Base-by-base conservation (phyloP, 352 stramenopile genomes). In the Pythium plurisporium region DNA sequence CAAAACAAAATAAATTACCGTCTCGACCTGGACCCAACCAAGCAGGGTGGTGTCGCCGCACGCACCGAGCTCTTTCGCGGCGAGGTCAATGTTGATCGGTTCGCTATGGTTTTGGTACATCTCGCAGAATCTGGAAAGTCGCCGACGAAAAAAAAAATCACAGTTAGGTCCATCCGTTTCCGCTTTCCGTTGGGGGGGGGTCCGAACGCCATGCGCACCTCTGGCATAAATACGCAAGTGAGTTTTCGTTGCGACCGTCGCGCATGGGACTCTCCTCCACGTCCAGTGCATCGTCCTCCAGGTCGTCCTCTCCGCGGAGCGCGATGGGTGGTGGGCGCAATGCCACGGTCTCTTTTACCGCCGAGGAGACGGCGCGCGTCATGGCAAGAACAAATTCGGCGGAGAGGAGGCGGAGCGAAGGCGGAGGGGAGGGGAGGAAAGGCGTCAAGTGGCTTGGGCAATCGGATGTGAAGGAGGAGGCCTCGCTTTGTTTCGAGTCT, bases 21-120 rank as follows among this genome's bases (percentile, higher is more conserved):
- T 23, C 38, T 44, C n/a, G n/a, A 44, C 38, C n/a, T 27, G 3
- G n/a, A 40, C 30, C 6, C 50, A 29, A 30, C 20, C 8, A 40
- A 33, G 34, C 23, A 22, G 12, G 4, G 33, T 8, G n/a, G n/a
- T 38, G 33, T 15, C 10, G 15, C 33, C 22, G 31, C 14, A 52
- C 59, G 27, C 34, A 74, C 67, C 59, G 1, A 74, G 55, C 23
- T 70, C 49, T 20, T 71, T 72, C 25, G 67, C 63, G 11, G 67
- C 67, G 37, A 63, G 59, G 34, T 72, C 67, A 34, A 74, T 74
- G 47, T 74, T 71, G 36, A 74, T 67, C 33, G 67, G 58, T n/a
- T 72, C 67, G 29, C 45, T 62, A 26, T 67, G 59, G 33, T 69
- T 60, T 38, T 60, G 53, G 42, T 72, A 70, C 59, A 74, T 59